Percentiles rank a stretch among this genome's conserved stretches.
Evolutionary conservation across 2,329 filamentous ascomycete genomes (phyloP).

Genomic region (Paecilomyces fulvus): DNA sequence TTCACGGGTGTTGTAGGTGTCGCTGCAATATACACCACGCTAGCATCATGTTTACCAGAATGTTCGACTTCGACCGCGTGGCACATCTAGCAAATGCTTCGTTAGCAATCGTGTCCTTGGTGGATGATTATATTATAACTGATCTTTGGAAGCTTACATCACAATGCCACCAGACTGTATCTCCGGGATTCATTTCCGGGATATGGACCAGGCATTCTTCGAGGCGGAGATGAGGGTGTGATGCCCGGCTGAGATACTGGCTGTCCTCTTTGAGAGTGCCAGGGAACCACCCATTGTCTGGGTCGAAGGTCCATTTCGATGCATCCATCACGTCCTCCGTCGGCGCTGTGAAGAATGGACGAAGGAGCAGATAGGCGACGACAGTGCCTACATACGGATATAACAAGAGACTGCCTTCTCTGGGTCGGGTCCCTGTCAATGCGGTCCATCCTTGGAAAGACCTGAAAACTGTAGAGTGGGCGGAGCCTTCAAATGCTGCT

Average conservation of each 20-base stretch:
- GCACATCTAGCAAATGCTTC: not conserved
- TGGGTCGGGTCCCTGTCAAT: constrained; percentile 25
- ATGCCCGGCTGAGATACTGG: constrained; percentile 26
- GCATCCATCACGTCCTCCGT: constrained; percentile 23
- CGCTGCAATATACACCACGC: constrained; percentile 29
- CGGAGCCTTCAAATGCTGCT: constrained; percentile 24
- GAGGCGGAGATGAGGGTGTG: constrained; percentile 33
- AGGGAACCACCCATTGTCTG: constrained; percentile 26
- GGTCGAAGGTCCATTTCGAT: constrained; percentile 29
- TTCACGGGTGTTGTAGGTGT: constrained; percentile 26
- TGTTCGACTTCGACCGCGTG: constrained; percentile 36
- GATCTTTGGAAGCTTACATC: constrained; percentile 20
- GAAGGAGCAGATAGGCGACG: constrained; percentile 35
- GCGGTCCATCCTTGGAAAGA: constrained; percentile 39
- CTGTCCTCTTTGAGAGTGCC: constrained; percentile 27
- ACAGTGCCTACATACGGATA: constrained; percentile 30
- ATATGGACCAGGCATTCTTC: constrained; percentile 29
- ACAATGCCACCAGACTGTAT: constrained; percentile 36
- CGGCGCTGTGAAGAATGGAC: constrained; percentile 25
- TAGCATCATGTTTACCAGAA: constrained; percentile 22
- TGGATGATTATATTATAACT: no score
- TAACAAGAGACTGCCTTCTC: constrained; percentile 33
- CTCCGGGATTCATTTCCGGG: constrained; percentile 30
- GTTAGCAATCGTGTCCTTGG: not conserved
- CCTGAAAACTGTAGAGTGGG: constrained; percentile 32